Conservation (phyloP, 1,139 yeast species). For the Scheffersomyces segobiensis region DNA sequence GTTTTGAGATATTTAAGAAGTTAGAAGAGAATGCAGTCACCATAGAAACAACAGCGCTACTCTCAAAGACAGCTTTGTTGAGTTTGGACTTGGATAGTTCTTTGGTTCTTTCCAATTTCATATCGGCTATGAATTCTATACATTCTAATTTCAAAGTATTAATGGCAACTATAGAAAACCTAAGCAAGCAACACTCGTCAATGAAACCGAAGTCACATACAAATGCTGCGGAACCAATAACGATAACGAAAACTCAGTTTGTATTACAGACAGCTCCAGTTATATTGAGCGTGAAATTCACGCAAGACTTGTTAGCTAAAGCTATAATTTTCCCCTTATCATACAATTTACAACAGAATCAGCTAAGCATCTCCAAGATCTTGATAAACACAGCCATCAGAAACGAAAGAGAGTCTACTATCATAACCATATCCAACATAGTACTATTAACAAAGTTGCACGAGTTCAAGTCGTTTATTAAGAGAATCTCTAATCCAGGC, state of each 20-base stretch:
- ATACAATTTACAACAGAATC: slow-evolving; percentile 30
- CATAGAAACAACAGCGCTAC: slow-evolving; percentile 41
- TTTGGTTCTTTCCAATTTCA: slow-evolving; percentile 16
- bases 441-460: slow-evolving; percentile 17
- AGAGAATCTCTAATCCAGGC: slow-evolving; percentile 10
- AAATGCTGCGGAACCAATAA: slow-evolving; percentile 1
- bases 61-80: slow-evolving; percentile 43
- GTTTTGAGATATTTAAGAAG: slow-evolving; percentile 50
- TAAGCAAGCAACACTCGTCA: neutral
- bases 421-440: slow-evolving; percentile 23
- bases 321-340: slow-evolving; percentile 37
- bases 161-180: slow-evolving; percentile 5
- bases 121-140: slow-evolving; percentile 8
- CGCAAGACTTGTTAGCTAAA: slow-evolving; percentile 12
- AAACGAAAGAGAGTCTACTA: slow-evolving; percentile 10
- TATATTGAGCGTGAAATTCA: slow-evolving; percentile 13
- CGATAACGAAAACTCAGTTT: slow-evolving; percentile 9
- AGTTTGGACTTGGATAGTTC: slow-evolving; percentile 28
- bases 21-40: slow-evolving; percentile 17
- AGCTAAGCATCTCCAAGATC: slow-evolving; percentile 32
- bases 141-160: slow-evolving; percentile 6
- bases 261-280: slow-evolving; percentile 38
- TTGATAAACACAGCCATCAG: slow-evolving; percentile 9
- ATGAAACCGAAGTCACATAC: neutral
- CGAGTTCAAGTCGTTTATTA: slow-evolving; percentile 28